Evolutionary conservation across 2,329 filamentous ascomycete species (phyloP).

Genomic region (Lachnellula cervina): DNA sequence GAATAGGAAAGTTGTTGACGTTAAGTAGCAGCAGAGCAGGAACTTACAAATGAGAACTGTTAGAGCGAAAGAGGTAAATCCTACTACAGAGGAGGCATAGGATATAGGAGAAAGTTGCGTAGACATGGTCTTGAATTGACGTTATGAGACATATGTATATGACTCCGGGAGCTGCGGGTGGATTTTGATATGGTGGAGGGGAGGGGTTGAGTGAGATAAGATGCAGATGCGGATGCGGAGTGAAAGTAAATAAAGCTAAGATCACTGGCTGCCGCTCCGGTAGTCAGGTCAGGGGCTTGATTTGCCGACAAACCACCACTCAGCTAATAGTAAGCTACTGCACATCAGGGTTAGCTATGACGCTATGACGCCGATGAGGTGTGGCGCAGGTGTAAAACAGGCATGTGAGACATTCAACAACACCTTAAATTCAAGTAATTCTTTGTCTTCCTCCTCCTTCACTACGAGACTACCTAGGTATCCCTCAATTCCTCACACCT

Average conservation of each 20-base stretch:
- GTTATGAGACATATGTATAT: background rate
- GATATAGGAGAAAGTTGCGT: conserved; percentile 8
- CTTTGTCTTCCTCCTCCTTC: no score
- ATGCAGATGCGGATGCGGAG: background rate
- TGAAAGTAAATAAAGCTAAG: conserved; percentile 1
- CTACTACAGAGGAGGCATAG: conserved; percentile 17
- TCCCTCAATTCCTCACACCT: background rate
- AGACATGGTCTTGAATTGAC: background rate
- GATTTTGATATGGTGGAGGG: no score
- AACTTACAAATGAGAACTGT: conserved; percentile 17
- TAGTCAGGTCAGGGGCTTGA: background rate
- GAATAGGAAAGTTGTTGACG: background rate
- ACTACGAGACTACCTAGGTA: no score
- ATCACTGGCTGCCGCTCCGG: background rate
- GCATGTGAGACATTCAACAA: background rate
- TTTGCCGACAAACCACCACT: background rate
- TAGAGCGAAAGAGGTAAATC: conserved; percentile 22
- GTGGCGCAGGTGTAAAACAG: no score
- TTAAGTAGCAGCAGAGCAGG: background rate
- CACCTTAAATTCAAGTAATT: no score
- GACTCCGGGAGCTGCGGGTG: background rate
- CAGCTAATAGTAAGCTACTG: background rate
- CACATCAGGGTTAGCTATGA: background rate
- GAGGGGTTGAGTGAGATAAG: background rate
- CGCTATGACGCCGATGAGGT: no score